Base-by-base conservation (phyloP, 306 rosid genomes). In the Glycine latifolia region DNA sequence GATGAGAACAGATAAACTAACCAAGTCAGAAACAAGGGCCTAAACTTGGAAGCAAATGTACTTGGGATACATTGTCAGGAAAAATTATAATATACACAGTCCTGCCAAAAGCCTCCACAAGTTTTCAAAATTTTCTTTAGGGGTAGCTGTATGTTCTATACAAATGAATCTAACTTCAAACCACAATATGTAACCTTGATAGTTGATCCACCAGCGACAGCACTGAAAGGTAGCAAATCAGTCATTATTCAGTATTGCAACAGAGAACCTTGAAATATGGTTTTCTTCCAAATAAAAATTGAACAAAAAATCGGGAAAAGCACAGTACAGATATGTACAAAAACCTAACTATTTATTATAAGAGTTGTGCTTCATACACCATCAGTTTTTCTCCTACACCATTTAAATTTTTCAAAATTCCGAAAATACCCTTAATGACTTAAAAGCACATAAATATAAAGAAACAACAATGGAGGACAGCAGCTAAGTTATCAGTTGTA, bases 31-130 rank as follows among this genome's bases (percentile, higher is more conserved):
- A 91, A 96, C 88, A 89, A 70, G 91, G 86, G 92, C 91, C 87
- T 88, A 93, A 85, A 90, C 89, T 88, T 84, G 88, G 94, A 88
- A 96, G 97, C 91, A 90, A 85, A 89, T 91, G 94, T 91, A 89
- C 89, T 76, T 72, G 87, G 91, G 98, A 83, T 90, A 91, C 89
- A 89, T 90, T 93, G 97, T 87, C 94, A 89, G 94, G 94, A 89
- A 92, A 93, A 89, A 93, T 88, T 91, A 92, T 90, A 89, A 89
- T 92, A 90, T 96, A 91, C 81, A 91, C 81, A 91, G 89, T 91
- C 94, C 98, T 87, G 91, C 91, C 94, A 87, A 91, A 88, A 82
- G 92, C 92, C 97, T 91, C 97, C 98, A 82, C 90, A 79, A 88
- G 86, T 86, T 88, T 84, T 85, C 87, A 87, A 87, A 85, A 85